A percentile compares a stretch with the other conserved stretches of the same genome.
Evolutionary conservation across 495 filamentous ascomycete genomes (phyloP).

Genomic region (Xylaria venustula): DNA sequence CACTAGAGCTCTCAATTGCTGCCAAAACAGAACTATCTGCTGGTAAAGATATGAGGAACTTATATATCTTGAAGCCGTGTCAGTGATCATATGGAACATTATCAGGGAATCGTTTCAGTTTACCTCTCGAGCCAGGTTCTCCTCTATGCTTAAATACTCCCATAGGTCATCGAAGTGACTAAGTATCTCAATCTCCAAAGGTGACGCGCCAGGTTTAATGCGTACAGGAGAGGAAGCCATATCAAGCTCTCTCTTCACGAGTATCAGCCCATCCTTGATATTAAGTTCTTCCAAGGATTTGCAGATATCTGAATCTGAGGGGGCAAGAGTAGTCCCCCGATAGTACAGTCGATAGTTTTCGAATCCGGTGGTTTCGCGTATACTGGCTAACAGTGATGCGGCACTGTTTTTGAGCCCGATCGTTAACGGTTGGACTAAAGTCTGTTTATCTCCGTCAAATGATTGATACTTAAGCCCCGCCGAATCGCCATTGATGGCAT

Average conservation of each 20-base stretch:
- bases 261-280: slow-evolving; percentile 60
- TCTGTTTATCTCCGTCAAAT: slow-evolving; percentile 58
- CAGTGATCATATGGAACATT: slow-evolving; percentile 6
- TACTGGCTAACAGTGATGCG: slow-evolving; percentile 60
- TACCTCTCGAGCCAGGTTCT: slow-evolving; percentile 68
- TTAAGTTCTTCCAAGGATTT: slow-evolving; percentile 57
- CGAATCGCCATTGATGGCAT: slow-evolving; percentile 52
- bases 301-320: slow-evolving; percentile 47
- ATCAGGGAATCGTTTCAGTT: slow-evolving; percentile 2
- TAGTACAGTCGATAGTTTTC: slow-evolving; percentile 60
- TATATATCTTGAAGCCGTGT: slow-evolving; percentile 59
- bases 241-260: slow-evolving; percentile 50
- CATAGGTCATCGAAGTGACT: slow-evolving; percentile 86
- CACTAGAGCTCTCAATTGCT: slow-evolving; percentile 54
- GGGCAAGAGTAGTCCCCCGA: slow-evolving; percentile 47
- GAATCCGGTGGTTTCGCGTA: slow-evolving; percentile 68
- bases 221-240: slow-evolving; percentile 26
- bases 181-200: slow-evolving; percentile 72
- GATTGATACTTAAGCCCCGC: slow-evolving; percentile 71
- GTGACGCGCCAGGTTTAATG: slow-evolving; percentile 42
- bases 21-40: slow-evolving; percentile 61
- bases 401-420: slow-evolving; percentile 72
- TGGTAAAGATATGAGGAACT: slow-evolving; percentile 72
- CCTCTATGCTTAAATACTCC: slow-evolving; percentile 73
- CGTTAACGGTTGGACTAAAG: slow-evolving; percentile 54